Base-by-base conservation (phyloP, 208 protist species). In the Acanthamoeba divionensis region DNA sequence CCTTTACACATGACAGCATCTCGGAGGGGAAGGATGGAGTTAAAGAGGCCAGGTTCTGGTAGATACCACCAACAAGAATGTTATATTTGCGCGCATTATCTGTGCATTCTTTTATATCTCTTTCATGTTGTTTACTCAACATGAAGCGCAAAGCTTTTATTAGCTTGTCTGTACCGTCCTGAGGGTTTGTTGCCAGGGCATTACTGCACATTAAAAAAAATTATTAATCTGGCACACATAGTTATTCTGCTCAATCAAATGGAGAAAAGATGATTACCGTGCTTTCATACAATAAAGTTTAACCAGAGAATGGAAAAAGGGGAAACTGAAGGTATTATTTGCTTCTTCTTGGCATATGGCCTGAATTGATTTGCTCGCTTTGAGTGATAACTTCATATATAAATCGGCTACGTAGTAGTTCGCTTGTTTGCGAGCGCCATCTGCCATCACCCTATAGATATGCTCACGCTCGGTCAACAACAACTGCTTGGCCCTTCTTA, bases 211-310 rank as follows among this genome's bases (percentile, higher is more conserved):
- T 3, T 36, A n/a, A 24, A 13, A 2, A 24, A 4, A 52, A 33
- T 15, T 80, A 66, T 24, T 9, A 36, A 29, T 0, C 18, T 66
- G 21, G 67, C 73, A 63, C 21, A 21, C 0, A 48, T 36, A 13
- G 62, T 7, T 7, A 18, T 44, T 33, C 3, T 50, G 41, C 3
- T n/a, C 12, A 29, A 12, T 5, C 7, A 21, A 26, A 41, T 21
- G 21, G 9, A 89, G 18, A 79, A 47, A 45, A 1, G 45, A 21
- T 1, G 26, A 41, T 13, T 90, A 86, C 41, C 73, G 83, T 36
- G 93, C 93, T 44, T 95, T 95, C 6, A 90, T 13, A 57, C 77
- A 92, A 38, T 94, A 94, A 38, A 95, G 86, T 44, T 95, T 94
- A 7, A 95, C 91, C 0, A 95, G 44, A 2, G 93, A 94, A 48